These are phyloP conservation scores for Aristolochia californica DNA, from an alignment of 164 flowering plant species.

Conservation along the genomic window DNA sequence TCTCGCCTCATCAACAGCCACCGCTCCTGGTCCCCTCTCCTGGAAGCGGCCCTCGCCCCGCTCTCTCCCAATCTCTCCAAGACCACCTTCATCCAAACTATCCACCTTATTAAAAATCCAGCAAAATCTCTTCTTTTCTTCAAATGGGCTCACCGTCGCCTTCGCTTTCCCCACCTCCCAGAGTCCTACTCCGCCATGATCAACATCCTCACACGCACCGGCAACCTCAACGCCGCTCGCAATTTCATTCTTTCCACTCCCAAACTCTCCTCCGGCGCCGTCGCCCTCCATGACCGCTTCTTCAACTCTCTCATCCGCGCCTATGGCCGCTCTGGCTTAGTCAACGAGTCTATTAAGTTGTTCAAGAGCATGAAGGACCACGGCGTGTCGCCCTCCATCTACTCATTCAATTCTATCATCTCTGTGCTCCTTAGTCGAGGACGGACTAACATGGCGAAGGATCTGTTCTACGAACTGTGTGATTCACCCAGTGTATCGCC, in stretches of 20 bases:
- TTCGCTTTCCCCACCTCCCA: not conserved
- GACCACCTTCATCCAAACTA: not conserved
- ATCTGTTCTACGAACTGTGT: conserved; percentile 64
- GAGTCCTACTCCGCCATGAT: conserved; percentile 8
- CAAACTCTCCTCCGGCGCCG: conserved; percentile 26
- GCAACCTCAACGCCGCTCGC: conserved; percentile 10
- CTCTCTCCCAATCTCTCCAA: not conserved
- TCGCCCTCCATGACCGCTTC: conserved; percentile 37
- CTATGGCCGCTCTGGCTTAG: conserved; percentile 53
- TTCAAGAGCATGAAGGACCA: conserved; percentile 39
- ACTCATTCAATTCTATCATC: conserved; percentile 53
- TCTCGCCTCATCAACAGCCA: not conserved
- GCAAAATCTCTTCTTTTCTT: not conserved
- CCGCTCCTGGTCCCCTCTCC: not conserved
- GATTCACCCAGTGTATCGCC: conserved; percentile 18
- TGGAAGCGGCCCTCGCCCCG: not conserved
- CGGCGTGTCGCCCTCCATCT: conserved; percentile 47
- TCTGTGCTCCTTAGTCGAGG: conserved; percentile 51
- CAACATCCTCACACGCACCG: conserved; percentile 37
- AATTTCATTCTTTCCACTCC: conserved; percentile 47
- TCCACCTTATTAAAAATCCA: not conserved
- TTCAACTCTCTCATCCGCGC: conserved; percentile 59
- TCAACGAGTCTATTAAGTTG: conserved; percentile 52
- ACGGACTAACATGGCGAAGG: conserved; percentile 38
- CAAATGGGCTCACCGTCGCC: not conserved